A percentile compares a stretch with the other conserved stretches of the same genome.
Evolutionary conservation across 2,329 filamentous ascomycete genomes (phyloP).

Genomic region (Lasiodiplodia hormozganensis): DNA sequence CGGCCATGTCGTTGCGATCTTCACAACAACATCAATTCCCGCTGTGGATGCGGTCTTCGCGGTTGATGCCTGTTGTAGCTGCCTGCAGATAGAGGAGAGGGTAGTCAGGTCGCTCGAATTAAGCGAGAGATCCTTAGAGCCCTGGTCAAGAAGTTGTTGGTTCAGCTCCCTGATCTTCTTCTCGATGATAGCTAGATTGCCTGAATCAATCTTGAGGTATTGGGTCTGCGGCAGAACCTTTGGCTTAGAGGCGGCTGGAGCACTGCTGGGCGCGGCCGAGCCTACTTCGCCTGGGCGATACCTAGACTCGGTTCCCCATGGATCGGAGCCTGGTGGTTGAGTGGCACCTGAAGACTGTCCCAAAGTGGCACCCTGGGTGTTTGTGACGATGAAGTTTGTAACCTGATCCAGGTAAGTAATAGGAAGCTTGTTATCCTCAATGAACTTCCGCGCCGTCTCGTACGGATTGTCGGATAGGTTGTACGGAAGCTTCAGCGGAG

Average conservation of each 20-base stretch:
- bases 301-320: slow-evolving; percentile 77
- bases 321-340: slow-evolving; percentile 65
- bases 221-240: slow-evolving; percentile 78
- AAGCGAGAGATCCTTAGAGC: slow-evolving; percentile 75
- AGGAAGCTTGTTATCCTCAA: slow-evolving; percentile 86
- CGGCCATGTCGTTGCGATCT: slow-evolving; percentile 80
- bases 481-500: slow-evolving; percentile 90
- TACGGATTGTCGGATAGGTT: slow-evolving; percentile 93
- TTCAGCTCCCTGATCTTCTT: slow-evolving; percentile 82
- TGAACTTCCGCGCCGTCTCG: slow-evolving; percentile 88
- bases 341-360: slow-evolving; percentile 62
- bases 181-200: slow-evolving; percentile 72
- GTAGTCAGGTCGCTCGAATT: slow-evolving; percentile 73
- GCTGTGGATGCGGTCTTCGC: slow-evolving; percentile 38
- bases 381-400: slow-evolving; percentile 88
- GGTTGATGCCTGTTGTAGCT: slow-evolving; percentile 61
- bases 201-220: slow-evolving; percentile 78
- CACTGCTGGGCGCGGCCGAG: slow-evolving; percentile 44
- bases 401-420: slow-evolving; percentile 89
- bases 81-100: slow-evolving; percentile 66
- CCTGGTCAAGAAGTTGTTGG: slow-evolving; percentile 71
- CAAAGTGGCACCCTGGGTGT: slow-evolving; percentile 86
- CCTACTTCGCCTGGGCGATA: slow-evolving; percentile 75
- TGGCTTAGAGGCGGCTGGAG: slow-evolving; percentile 49
- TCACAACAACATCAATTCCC: slow-evolving; percentile 71